Percentiles rank a stretch among this genome's conserved stretches.
Evolutionary conservation across 2,329 filamentous ascomycete species (phyloP).

Genomic region (Verticillium longisporum): DNA sequence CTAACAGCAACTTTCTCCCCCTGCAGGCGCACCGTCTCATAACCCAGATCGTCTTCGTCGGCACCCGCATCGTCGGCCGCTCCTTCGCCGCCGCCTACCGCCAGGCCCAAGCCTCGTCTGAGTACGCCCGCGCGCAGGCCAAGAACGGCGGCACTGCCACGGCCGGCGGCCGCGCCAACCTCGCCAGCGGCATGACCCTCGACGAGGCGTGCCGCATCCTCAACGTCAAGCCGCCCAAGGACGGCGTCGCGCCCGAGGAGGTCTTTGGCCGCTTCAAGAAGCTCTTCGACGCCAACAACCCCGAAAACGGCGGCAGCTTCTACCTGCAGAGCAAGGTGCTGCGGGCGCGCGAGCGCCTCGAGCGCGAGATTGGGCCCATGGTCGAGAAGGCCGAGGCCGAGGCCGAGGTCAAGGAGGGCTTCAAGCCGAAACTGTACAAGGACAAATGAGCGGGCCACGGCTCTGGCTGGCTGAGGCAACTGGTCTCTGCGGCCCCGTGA

Average conservation of each 20-base stretch:
- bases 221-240: slow-evolving; percentile 83
- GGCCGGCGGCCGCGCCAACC: slow-evolving; percentile 42
- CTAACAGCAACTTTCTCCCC: background rate
- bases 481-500: no score
- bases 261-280: slow-evolving; percentile 87
- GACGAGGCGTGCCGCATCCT: slow-evolving; percentile 97
- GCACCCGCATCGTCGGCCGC: slow-evolving; percentile 84
- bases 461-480: no score
- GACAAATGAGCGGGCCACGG: slow-evolving; percentile 33
- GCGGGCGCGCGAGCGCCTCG: slow-evolving; percentile 84
- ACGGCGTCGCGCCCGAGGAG: slow-evolving; percentile 69
- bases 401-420: slow-evolving; percentile 75
- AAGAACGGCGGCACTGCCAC: slow-evolving; percentile 43
- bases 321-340: slow-evolving; percentile 97
- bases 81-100: slow-evolving; percentile 93
- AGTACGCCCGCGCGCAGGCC: slow-evolving; percentile 69
- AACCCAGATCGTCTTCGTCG: slow-evolving; percentile 85
- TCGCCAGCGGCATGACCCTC: slow-evolving; percentile 73
- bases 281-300: slow-evolving; percentile 90
- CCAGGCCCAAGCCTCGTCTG: slow-evolving; percentile 81
- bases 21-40: slow-evolving; percentile 44
- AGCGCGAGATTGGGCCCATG: slow-evolving; percentile 72
- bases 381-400: slow-evolving; percentile 67
- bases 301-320: slow-evolving; percentile 92
- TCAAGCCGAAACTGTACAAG: slow-evolving; percentile 94